Percentiles rank a stretch among this genome's conserved stretches.
Evolutionary conservation across 2,329 filamentous ascomycete species (phyloP).

Genomic region (Verticillium tricorpus): DNA sequence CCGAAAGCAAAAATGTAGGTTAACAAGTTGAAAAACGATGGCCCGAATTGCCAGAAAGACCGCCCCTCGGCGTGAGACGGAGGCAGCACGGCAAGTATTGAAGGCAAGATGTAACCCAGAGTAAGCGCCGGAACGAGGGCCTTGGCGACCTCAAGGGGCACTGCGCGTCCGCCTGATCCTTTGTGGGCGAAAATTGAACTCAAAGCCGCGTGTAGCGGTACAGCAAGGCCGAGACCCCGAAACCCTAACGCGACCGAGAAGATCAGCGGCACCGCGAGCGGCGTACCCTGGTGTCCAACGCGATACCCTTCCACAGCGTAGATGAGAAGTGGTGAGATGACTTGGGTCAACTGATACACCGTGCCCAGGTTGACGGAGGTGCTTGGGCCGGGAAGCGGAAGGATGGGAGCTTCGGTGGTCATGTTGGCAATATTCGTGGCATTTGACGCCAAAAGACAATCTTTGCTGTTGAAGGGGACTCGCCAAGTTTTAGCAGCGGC

Average conservation of each 20-base stretch:
- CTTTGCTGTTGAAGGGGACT: neutral
- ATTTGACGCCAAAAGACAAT: neutral
- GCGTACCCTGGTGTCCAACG: conserved; percentile 10
- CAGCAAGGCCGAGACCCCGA: conserved; percentile 8
- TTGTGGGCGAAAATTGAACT: conserved; percentile 3
- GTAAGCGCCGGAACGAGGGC: conserved; percentile 12
- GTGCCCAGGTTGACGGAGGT: neutral
- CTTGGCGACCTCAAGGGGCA: conserved; percentile 9
- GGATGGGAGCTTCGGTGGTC: neutral
- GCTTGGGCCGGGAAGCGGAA: neutral
- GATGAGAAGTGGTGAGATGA: conserved; percentile 17
- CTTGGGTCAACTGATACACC: conserved; percentile 13
- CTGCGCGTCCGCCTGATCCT: conserved; percentile 8
- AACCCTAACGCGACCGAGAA: conserved; percentile 10
- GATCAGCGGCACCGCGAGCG: conserved; percentile 10
- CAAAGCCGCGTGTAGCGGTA: conserved; percentile 10
- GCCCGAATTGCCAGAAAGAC: conserved; percentile 8
- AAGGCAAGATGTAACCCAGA: conserved; percentile 13
- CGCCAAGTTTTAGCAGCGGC: neutral
- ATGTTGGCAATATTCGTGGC: neutral
- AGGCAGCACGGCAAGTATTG: neutral
- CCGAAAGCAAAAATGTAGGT: neutral
- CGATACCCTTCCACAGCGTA: conserved; percentile 20
- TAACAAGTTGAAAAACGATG: conserved; percentile 5
- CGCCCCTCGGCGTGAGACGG: neutral